Conservation (phyloP, 257 asterid genomes). For the Hygrophila difformis region DNA sequence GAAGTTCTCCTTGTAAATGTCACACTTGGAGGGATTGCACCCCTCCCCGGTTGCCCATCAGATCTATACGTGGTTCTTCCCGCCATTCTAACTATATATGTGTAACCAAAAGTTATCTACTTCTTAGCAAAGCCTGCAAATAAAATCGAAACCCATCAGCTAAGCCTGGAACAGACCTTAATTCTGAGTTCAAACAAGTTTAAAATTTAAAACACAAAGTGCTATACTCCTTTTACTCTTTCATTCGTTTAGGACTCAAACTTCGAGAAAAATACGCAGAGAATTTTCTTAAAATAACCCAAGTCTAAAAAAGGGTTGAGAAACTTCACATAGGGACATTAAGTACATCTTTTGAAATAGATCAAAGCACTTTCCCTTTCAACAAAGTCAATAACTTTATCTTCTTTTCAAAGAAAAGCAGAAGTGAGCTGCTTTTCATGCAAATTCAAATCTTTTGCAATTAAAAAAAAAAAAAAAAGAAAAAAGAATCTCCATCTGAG, state of each 20-base stretch:
- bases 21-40: constrained; percentile 38
- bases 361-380: constrained; percentile 17
- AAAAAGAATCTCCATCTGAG: too few species aligned
- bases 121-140: constrained; percentile 15
- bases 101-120: constrained; percentile 14
- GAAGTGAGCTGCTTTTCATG: too few species aligned
- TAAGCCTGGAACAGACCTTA: too few species aligned
- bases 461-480: too few species aligned
- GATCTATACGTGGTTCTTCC: constrained; percentile 48
- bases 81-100: constrained; percentile 36
- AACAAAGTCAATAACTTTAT: constrained; percentile 9
- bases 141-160: neutral
- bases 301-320: neutral
- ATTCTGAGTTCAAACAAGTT: too few species aligned
- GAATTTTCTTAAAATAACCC: constrained; percentile 4
- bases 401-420: neutral
- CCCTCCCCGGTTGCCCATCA: constrained; percentile 36
- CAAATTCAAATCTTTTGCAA: too few species aligned
- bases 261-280: too few species aligned
- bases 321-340: neutral
- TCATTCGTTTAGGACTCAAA: too few species aligned
- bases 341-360: neutral
- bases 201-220: too few species aligned
- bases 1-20: constrained; percentile 72
- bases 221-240: too few species aligned